Conservation (phyloP, 805 yeast species). For the Teunomyces stri region DNA sequence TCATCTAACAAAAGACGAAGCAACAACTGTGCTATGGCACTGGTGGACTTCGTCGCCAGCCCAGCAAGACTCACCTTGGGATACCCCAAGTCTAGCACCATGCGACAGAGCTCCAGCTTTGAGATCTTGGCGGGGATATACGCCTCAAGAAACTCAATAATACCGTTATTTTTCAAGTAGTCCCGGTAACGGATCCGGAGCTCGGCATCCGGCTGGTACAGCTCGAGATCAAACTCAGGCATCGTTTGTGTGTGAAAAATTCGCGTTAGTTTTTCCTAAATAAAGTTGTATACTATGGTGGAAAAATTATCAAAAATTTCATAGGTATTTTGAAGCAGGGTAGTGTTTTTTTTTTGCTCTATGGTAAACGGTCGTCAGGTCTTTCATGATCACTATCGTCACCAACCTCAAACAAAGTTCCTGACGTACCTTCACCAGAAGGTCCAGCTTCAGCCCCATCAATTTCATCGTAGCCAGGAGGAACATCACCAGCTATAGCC, state of each 20-base stretch:
- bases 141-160: conserved; percentile 12
- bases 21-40: conserved; percentile 10
- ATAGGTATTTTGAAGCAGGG: too few species aligned
- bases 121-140: conserved; percentile 13
- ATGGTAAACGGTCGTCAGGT: conserved; percentile 10
- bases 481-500: conserved; percentile 15
- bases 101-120: conserved; percentile 12
- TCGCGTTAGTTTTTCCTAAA: background rate
- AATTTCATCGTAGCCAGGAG: conserved; percentile 31
- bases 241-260: background rate
- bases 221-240: background rate
- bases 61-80: conserved; percentile 5
- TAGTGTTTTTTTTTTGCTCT: background rate
- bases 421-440: conserved; percentile 16
- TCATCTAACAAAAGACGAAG: conserved; percentile 12
- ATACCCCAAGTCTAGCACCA: conserved; percentile 19
- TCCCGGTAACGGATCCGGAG: conserved; percentile 9
- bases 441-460: background rate
- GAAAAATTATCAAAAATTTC: too few species aligned
- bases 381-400: conserved; percentile 20
- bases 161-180: conserved; percentile 12
- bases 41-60: conserved; percentile 5
- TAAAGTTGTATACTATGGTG: too few species aligned
- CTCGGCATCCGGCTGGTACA: conserved; percentile 4
- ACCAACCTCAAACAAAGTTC: conserved; percentile 42